phyloP scores from a whole-genome alignment of 2,329 filamentous ascomycete genomes.

The Phaeosphaeria sp. region DNA sequence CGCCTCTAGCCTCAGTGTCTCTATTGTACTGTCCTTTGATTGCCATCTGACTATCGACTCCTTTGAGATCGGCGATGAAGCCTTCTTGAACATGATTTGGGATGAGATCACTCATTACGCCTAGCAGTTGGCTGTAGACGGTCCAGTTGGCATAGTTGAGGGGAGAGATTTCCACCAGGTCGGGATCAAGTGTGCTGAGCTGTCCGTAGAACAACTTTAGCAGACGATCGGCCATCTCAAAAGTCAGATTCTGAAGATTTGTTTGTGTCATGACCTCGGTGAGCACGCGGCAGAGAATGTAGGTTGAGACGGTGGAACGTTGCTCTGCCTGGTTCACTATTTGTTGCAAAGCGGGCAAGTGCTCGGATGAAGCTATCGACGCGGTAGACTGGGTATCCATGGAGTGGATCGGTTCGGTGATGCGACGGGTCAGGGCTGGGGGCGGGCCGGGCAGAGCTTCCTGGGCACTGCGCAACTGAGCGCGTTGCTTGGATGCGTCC shows the following conservation, averaged over 20 bases:
- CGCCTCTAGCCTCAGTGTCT: conserved; percentile 80
- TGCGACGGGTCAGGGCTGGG: conserved; percentile 42
- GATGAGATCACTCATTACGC: conserved; percentile 94
- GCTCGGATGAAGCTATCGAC: conserved; percentile 37
- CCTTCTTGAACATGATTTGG: conserved; percentile 83
- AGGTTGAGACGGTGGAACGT: conserved; percentile 92
- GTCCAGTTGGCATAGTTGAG: conserved; percentile 95
- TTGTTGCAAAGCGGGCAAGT: conserved; percentile 64
- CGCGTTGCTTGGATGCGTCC: conserved; percentile 62
- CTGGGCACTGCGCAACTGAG: conserved; percentile 41
- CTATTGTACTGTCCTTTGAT: conserved; percentile 72
- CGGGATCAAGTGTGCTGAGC: conserved; percentile 84
- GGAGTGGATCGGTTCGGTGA: conserved; percentile 43
- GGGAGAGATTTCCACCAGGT: conserved; percentile 77
- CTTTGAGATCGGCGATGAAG: conserved; percentile 82
- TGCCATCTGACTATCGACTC: conserved; percentile 76
- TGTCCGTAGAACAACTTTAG: conserved; percentile 98
- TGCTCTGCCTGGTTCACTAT: conserved; percentile 82
- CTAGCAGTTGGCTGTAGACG: conserved; percentile 88
- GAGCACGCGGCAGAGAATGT: conserved; percentile 90
- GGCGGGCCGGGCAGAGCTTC: conserved; percentile 33
- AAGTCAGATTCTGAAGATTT: conserved; percentile 78
- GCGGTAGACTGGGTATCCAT: conserved; percentile 30
- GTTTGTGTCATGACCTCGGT: conserved; percentile 95
- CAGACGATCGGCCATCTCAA: conserved; percentile 91